phyloP scores from a whole-genome alignment of 148 eudicot species.

The Rhododendron ferrugineum region DNA sequence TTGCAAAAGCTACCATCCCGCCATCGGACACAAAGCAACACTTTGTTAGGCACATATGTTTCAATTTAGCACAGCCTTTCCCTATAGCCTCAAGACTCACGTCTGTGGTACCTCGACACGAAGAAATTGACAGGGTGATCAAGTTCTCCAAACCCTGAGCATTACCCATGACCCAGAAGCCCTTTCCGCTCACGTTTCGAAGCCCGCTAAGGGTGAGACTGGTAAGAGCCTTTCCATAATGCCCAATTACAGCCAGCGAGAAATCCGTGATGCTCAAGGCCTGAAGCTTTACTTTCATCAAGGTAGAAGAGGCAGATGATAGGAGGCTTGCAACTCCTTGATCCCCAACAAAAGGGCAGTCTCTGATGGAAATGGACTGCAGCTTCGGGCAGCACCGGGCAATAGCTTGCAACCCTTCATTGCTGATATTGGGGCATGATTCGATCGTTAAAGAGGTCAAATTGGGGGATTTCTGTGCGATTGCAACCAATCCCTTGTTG shows the following conservation, averaged over 20 bases:
- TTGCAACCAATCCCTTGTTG: slow-evolving; percentile 60
- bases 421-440: slow-evolving; percentile 64
- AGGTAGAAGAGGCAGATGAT: slow-evolving; percentile 33
- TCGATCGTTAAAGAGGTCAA: slow-evolving; percentile 69
- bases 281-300: slow-evolving; percentile 67
- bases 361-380: slow-evolving; percentile 54
- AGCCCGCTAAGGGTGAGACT: slow-evolving; percentile 53
- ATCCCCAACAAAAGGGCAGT: slow-evolving; percentile 77
- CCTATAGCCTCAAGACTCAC: slow-evolving; percentile 66
- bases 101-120: slow-evolving; percentile 73
- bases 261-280: slow-evolving; percentile 59
- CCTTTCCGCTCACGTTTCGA: slow-evolving; percentile 61
- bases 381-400: slow-evolving; percentile 62
- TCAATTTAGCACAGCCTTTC: slow-evolving; percentile 57
- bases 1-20: slow-evolving; percentile 60
- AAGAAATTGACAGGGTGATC: slow-evolving; percentile 42
- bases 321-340: slow-evolving; percentile 65
- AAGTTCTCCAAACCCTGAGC: slow-evolving; percentile 57
- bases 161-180: slow-evolving; percentile 88
- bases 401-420: slow-evolving; percentile 58
- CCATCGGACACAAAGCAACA: slow-evolving; percentile 65
- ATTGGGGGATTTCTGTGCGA: slow-evolving; percentile 67
- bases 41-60: slow-evolving; percentile 55
- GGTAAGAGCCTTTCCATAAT: slow-evolving; percentile 65
- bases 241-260: slow-evolving; percentile 81